These are phyloP conservation scores for Aspergillus jensenii DNA, from an alignment of 2,329 filamentous ascomycete species.

Conservation along the genomic window DNA sequence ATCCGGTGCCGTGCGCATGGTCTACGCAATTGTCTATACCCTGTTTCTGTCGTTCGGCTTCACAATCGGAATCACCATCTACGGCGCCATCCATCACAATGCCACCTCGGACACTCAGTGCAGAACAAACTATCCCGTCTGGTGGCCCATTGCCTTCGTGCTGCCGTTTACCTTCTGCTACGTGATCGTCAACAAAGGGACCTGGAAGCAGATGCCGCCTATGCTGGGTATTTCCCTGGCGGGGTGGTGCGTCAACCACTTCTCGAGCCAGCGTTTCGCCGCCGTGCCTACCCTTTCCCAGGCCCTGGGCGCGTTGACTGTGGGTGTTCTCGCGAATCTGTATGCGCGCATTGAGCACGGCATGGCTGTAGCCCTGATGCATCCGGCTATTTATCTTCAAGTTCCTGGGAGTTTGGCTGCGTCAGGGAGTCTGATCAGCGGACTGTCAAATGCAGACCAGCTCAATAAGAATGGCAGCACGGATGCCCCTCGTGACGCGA, in stretches of 20 bases:
- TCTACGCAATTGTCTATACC: conserved; percentile 73
- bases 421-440: conserved; percentile 50
- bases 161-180: conserved; percentile 74
- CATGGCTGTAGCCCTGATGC: conserved; percentile 76
- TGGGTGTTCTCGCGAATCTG: conserved; percentile 74
- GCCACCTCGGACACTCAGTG: conserved; percentile 51
- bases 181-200: conserved; percentile 76
- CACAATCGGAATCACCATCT: conserved; percentile 64
- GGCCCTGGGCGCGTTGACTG: conserved; percentile 71
- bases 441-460: conserved; percentile 5
- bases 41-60: conserved; percentile 72
- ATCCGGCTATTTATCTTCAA: conserved; percentile 78
- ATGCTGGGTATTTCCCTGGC: conserved; percentile 72
- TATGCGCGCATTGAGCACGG: conserved; percentile 72
- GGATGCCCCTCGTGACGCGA: conserved; percentile 2
- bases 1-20: conserved; percentile 70
- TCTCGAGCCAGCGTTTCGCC: conserved; percentile 66
- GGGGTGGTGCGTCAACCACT: conserved; percentile 75
- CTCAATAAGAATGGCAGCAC: no score
- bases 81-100: conserved; percentile 59
- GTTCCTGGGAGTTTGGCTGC: conserved; percentile 60
- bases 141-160: conserved; percentile 46
- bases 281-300: conserved; percentile 72
- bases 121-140: conserved; percentile 27
- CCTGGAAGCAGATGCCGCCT: conserved; percentile 71